Evolutionary conservation across 176 grass and related monocot genomes (phyloP).

Genomic region (Saccharum spontaneum): DNA sequence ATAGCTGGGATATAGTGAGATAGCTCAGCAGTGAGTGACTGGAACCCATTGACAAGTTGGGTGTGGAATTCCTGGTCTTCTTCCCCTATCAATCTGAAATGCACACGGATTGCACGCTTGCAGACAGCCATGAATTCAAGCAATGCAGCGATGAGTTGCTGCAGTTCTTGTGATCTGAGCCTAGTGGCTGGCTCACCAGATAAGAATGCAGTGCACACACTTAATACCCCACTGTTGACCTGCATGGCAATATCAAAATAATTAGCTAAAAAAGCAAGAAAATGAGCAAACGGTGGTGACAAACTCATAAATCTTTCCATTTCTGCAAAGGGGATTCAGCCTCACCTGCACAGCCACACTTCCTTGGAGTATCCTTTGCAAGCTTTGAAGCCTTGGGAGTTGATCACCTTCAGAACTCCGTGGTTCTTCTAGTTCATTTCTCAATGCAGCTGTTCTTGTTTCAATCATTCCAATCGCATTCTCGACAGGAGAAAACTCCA

Average conservation of each 20-base stretch:
- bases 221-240: slow-evolving; percentile 98
- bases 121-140: slow-evolving; percentile 99
- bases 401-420: slow-evolving; percentile 97
- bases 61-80: slow-evolving; percentile 99
- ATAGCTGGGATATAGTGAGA: slow-evolving; percentile 99
- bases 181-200: slow-evolving; percentile 94
- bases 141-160: slow-evolving; percentile 94
- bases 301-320: background rate
- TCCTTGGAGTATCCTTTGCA: slow-evolving; percentile 98
- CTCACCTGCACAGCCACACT: slow-evolving; percentile 98
- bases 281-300: background rate
- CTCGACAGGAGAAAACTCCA: slow-evolving; percentile 97
- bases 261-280: background rate
- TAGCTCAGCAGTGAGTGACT: slow-evolving; percentile 95
- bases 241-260: slow-evolving; percentile 38
- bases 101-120: slow-evolving; percentile 94
- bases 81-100: slow-evolving; percentile 96
- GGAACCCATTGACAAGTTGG: slow-evolving; percentile 97
- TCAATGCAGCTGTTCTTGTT: slow-evolving; percentile 90
- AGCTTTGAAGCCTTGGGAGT: slow-evolving; percentile 91
- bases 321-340: background rate
- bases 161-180: slow-evolving; percentile 91
- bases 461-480: slow-evolving; percentile 99
- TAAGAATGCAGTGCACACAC: slow-evolving; percentile 96
- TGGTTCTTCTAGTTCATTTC: slow-evolving; percentile 97